Evolutionary conservation across 1,139 yeast species (phyloP).

Genomic region (Debaryomyces psychrophilus): DNA sequence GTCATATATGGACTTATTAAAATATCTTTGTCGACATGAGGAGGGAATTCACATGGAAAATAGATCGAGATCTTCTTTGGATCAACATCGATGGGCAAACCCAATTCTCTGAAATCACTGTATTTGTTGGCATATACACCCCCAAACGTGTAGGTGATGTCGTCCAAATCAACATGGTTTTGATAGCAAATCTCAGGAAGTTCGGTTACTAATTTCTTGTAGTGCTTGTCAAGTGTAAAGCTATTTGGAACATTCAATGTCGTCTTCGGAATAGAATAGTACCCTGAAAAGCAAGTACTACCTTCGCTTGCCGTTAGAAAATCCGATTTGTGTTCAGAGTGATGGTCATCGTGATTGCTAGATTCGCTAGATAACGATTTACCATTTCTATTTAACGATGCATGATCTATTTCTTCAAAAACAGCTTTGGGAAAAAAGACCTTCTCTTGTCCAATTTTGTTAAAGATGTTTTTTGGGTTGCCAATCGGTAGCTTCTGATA

Average conservation of each 20-base stretch:
- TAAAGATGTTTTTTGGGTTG: constrained; percentile 19
- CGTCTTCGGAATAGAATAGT: constrained; percentile 33
- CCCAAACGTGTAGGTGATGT: constrained; percentile 41
- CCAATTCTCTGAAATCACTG: constrained; percentile 31
- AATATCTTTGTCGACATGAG: constrained; percentile 39
- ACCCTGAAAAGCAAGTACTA: constrained; percentile 34
- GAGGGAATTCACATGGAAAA: constrained; percentile 46
- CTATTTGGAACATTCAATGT: constrained; percentile 29
- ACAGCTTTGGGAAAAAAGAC: constrained; percentile 32
- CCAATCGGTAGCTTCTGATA: constrained; percentile 22
- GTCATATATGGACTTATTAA: constrained; percentile 40
- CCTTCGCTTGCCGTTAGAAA: constrained; percentile 19
- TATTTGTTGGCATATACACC: constrained; percentile 31
- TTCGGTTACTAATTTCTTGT: constrained; percentile 17
- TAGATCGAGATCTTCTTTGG: constrained; percentile 38
- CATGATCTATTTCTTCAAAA: constrained; percentile 28
- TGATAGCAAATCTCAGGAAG: constrained; percentile 39
- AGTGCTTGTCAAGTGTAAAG: constrained; percentile 14
- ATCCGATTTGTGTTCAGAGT: not conserved
- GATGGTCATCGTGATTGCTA: not conserved
- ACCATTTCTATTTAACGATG: constrained; percentile 9
- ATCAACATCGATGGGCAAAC: constrained; percentile 38
- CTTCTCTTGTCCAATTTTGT: constrained; percentile 23
- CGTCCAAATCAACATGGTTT: constrained; percentile 37
- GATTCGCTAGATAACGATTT: constrained; percentile 4